Evolutionary conservation across 192 early-diverging fungal genomes (phyloP), one percentile per base, ranked within the genome.

Genomic region (Coemansia sp.): DNA sequence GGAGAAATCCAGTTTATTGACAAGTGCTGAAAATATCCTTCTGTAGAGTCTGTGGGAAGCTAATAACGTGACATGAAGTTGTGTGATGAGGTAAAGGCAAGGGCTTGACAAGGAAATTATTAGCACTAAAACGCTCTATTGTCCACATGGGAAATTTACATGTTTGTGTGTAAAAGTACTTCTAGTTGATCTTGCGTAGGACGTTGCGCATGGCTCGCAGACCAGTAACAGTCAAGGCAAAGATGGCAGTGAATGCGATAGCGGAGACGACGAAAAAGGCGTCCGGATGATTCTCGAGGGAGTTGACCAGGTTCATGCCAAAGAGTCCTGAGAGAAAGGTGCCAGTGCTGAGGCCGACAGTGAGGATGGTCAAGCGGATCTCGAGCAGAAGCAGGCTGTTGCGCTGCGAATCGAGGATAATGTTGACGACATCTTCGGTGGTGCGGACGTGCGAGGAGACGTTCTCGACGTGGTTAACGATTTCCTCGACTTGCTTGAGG

Each of bases 251-350:
- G n/a, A 86, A 45, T 27, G 87, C 85, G 34, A 77, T 66, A 3
- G 75, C 69, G 5, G 86, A 78, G 0, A 96, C 89, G 11, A 86
- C 69, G 10, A 80, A 75, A 76, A 96, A 96, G 1, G 89, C 89
- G 42, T 82, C 76, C 1, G 91, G 90, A 19, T 89, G 77, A 10
- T 74, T 73, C 63, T 97, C 95, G 36, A 94, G 75, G 53, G 85
- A 84, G 61, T 87, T 93, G 57, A 87, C 74, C 63, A 97, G 77
- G 78, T 97, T 97, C 95, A 97, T 97, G 27, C 95, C 95, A 67
- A 95, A 93, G 9, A 97, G 63, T 36, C 88, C 84, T 1, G 92
- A 89, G 58, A 94, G 69, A 34, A 95, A 81, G 9, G 91, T 89
- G 21, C 93, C 92, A 14, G 87, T 83, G 14, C 87, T 91, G 32